Conservation (phyloP, 2,329 filamentous ascomycete genomes). For the Pyrenophora seminiperda region DNA sequence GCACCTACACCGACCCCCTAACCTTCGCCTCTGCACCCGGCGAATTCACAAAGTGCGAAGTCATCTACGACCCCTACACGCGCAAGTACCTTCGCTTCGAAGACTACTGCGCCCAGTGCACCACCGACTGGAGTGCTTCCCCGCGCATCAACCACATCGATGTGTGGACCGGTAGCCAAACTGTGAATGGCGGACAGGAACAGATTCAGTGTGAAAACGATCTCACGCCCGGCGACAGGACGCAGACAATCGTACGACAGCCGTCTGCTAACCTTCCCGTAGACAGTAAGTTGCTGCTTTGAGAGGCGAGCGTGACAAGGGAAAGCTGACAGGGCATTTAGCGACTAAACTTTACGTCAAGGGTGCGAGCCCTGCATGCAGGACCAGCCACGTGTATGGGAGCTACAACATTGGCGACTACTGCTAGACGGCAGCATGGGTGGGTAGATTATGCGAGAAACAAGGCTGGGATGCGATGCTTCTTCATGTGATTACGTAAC, state of each 20-base stretch:
- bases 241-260: conserved; percentile 19
- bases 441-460: background rate
- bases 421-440: conserved; percentile 9
- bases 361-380: conserved; percentile 14
- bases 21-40: conserved; percentile 52
- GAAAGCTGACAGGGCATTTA: background rate
- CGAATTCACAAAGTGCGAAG: conserved; percentile 52
- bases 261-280: conserved; percentile 11
- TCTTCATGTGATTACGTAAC: too few relatives aligned
- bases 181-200: conserved; percentile 22
- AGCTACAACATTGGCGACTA: conserved; percentile 18
- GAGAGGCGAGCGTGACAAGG: background rate
- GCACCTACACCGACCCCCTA: conserved; percentile 51
- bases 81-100: conserved; percentile 52
- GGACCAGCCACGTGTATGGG: conserved; percentile 6
- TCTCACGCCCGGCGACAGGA: conserved; percentile 23
- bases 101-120: conserved; percentile 45
- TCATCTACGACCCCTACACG: conserved; percentile 53
- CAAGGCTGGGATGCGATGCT: too few relatives aligned
- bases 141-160: conserved; percentile 21
- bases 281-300: conserved; percentile 10
- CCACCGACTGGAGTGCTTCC: conserved; percentile 23
- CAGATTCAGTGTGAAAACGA: conserved; percentile 32
- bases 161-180: conserved; percentile 28
- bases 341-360: conserved; percentile 14